Percentiles rank a stretch among this genome's conserved stretches.
Evolutionary conservation across 441 rosid species (phyloP).

Genomic region (Corymbia calophylla): DNA sequence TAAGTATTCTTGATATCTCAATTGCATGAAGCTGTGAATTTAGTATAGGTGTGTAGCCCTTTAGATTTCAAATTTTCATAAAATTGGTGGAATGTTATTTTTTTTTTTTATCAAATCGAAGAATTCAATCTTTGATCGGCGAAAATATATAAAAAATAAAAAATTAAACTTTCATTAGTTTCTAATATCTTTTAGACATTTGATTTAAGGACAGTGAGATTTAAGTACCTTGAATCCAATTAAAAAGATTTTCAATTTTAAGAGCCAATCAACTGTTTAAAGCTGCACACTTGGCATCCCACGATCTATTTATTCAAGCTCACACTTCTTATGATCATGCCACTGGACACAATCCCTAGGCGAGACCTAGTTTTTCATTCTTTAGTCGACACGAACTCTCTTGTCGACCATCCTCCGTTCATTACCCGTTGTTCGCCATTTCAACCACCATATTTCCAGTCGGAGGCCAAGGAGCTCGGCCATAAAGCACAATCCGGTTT

Average conservation of each 20-base stretch:
- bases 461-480: no score
- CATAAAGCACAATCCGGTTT: no score
- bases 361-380: no score
- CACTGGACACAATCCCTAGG: no score
- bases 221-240: rapidly evolving
- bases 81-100: not conserved
- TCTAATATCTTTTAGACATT: not conserved
- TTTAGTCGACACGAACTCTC: no score
- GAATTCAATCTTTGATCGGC: not conserved
- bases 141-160: no score
- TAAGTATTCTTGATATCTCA: not conserved
- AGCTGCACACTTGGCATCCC: not conserved
- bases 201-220: rapidly evolving
- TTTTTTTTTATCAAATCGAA: not conserved
- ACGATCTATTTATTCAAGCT: not conserved
- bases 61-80: not conserved
- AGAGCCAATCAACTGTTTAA: not conserved
- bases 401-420: no score
- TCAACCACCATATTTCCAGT: no score
- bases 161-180: not conserved
- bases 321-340: not conserved
- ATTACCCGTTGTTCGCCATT: no score
- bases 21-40: not conserved
- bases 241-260: not conserved
- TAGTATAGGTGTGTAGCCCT: not conserved